These are phyloP conservation scores for Protea cynaroides DNA, from an alignment of 164 flowering plant genomes.

Conservation along the genomic window DNA sequence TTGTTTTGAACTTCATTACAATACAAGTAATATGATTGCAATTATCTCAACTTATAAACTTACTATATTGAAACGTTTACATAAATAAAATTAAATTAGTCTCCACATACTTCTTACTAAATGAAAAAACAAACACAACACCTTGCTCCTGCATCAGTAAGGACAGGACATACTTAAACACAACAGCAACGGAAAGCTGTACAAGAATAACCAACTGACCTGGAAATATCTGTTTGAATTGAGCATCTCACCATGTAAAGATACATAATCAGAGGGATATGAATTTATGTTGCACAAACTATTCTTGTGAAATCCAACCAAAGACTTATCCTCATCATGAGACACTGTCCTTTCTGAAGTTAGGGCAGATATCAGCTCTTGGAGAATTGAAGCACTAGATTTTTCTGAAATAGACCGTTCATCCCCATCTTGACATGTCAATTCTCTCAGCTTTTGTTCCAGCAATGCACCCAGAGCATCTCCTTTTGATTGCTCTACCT, in stretches of 20 bases:
- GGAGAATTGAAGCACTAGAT: constrained; percentile 63
- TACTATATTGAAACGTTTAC: too few species aligned
- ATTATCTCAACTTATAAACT: too few species aligned
- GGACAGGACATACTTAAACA: background rate
- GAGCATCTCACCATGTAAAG: constrained; percentile 8
- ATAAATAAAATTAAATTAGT: too few species aligned
- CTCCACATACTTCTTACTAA: too few species aligned
- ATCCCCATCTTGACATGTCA: constrained; percentile 48
- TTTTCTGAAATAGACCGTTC: constrained; percentile 31
- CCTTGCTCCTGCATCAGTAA: background rate
- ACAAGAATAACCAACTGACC: constrained; percentile 24
- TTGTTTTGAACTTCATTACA: too few species aligned
- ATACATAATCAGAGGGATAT: constrained; percentile 4
- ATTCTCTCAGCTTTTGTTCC: constrained; percentile 65
- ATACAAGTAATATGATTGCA: too few species aligned
- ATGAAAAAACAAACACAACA: background rate
- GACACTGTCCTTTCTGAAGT: constrained; percentile 27
- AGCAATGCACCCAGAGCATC: constrained; percentile 61
- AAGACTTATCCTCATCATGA: constrained; percentile 16
- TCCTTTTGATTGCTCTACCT: constrained; percentile 26
- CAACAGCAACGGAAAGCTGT: background rate
- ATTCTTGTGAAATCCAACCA: constrained; percentile 7
- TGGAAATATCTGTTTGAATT: constrained; percentile 15
- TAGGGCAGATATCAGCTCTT: constrained; percentile 70
- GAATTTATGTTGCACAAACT: constrained; percentile 7